Conservation (phyloP, 345 rosid species). For the Aquilaria malaccensis region DNA sequence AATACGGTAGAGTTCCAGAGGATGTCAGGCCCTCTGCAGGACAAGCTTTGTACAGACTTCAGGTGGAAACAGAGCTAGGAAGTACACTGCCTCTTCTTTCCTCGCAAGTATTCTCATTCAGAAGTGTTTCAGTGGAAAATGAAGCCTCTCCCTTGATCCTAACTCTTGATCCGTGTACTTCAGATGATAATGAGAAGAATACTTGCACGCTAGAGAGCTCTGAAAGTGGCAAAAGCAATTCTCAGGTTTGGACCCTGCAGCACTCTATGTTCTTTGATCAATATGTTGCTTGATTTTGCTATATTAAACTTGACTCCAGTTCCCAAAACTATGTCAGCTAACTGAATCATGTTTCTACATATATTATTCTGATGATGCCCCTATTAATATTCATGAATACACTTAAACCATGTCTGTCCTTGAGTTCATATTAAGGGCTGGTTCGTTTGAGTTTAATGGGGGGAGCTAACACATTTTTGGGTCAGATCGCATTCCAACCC, state of each 20-base stretch:
- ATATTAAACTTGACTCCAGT: too few species aligned
- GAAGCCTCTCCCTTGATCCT: constrained; percentile 33
- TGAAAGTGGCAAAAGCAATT: constrained; percentile 32
- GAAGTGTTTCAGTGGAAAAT: constrained; percentile 46
- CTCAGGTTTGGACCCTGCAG: constrained; percentile 46
- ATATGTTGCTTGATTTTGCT: not conserved
- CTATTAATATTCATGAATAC: too few species aligned
- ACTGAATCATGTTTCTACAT: too few species aligned
- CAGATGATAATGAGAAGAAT: constrained; percentile 21
- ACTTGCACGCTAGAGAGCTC: constrained; percentile 40
- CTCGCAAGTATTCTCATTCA: constrained; percentile 91
- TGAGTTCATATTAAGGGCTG: too few species aligned
- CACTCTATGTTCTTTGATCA: not conserved
- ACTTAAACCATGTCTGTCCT: too few species aligned
- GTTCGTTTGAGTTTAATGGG: too few species aligned
- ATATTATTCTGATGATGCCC: too few species aligned
- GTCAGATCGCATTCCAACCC: too few species aligned
- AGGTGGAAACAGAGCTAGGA: constrained; percentile 73
- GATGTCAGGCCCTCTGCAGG: constrained; percentile 92
- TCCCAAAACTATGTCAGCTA: too few species aligned
- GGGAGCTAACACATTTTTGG: too few species aligned
- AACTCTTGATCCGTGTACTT: constrained; percentile 22
- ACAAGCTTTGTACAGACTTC: constrained; percentile 77
- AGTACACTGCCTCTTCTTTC: constrained; percentile 61
- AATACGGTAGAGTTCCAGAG: constrained; percentile 89